phyloP scores from a whole-genome alignment of 2,329 filamentous ascomycete species.

The Epicoccum sorghinum region DNA sequence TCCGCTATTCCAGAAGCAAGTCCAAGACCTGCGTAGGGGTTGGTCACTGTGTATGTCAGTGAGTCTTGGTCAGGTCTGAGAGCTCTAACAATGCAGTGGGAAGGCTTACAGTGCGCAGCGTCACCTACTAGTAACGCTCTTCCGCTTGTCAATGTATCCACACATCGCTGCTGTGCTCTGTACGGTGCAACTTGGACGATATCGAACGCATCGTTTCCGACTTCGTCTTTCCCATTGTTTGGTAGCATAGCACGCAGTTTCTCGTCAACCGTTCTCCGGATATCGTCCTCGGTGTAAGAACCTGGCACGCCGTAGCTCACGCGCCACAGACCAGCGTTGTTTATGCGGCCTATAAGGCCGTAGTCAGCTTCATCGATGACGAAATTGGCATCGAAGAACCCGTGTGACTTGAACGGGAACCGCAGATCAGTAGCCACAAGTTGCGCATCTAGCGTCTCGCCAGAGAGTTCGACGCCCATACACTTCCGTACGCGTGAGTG shows the following conservation, averaged over 20 bases:
- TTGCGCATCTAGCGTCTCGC: slow-evolving; percentile 45
- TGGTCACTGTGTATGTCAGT: slow-evolving; percentile 33
- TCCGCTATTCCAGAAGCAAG: slow-evolving; percentile 46
- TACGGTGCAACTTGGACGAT: slow-evolving; percentile 48
- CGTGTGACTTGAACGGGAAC: slow-evolving; percentile 46
- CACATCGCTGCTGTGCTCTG: slow-evolving; percentile 50
- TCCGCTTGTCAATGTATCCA: slow-evolving; percentile 37
- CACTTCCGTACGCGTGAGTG: slow-evolving; percentile 30
- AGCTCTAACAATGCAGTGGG: too few species aligned
- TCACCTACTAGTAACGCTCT: slow-evolving; percentile 48
- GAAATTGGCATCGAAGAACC: slow-evolving; percentile 51
- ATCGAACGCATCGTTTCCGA: slow-evolving; percentile 29
- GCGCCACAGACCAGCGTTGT: slow-evolving; percentile 48
- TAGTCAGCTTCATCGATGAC: slow-evolving; percentile 48
- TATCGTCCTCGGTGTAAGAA: slow-evolving; percentile 37
- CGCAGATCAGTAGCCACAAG: slow-evolving; percentile 49
- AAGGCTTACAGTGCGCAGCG: slow-evolving; percentile 45
- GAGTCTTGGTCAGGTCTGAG: not conserved
- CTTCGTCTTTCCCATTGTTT: slow-evolving; percentile 24
- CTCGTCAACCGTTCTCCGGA: slow-evolving; percentile 31
- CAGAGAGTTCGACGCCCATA: slow-evolving; percentile 31
- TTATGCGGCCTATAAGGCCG: slow-evolving; percentile 46
- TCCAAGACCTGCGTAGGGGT: slow-evolving; percentile 47
- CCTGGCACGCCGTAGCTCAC: slow-evolving; percentile 49
- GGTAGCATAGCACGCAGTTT: slow-evolving; percentile 44